A percentile compares a stretch with the other conserved stretches of the same genome.
Conservation (phyloP, 306 rosid genomes). For the Prunus dulcis region DNA sequence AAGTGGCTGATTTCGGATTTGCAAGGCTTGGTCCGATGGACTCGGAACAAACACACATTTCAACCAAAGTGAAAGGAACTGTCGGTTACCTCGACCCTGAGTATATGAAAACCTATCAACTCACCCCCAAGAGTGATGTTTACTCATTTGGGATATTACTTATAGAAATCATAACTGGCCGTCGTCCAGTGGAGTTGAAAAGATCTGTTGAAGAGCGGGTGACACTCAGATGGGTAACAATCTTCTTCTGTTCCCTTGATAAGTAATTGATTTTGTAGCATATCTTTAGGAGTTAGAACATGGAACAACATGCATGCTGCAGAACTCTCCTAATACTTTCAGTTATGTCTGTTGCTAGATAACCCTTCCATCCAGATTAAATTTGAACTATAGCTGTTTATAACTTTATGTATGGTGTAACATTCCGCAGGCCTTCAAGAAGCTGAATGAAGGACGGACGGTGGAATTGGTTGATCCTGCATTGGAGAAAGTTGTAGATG, state of each 20-base stretch:
- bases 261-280: neutral
- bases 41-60: slow-evolving; percentile 75
- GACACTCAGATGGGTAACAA: slow-evolving; percentile 87
- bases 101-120: slow-evolving; percentile 93
- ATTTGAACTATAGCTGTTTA: neutral
- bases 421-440: slow-evolving; percentile 65
- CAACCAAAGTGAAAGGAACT: slow-evolving; percentile 98
- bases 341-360: neutral
- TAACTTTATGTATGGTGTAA: neutral
- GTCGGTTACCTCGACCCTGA: slow-evolving; percentile 99
- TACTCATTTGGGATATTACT: slow-evolving; percentile 94
- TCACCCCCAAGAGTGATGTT: slow-evolving; percentile 92
- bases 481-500: slow-evolving; percentile 63
- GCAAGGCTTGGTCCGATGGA: slow-evolving; percentile 85
- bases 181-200: slow-evolving; percentile 88
- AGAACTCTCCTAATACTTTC: neutral
- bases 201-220: slow-evolving; percentile 68
- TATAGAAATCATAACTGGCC: slow-evolving; percentile 76
- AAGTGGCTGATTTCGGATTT: slow-evolving; percentile 98
- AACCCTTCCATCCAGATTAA: neutral
- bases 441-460: slow-evolving; percentile 51
- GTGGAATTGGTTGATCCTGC: slow-evolving; percentile 64
- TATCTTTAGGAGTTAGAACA: no score
- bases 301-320: no score
- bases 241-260: slow-evolving; percentile 9